Conservation (phyloP, 352 stramenopile genomes). For the Saprolegnia diclina region DNA sequence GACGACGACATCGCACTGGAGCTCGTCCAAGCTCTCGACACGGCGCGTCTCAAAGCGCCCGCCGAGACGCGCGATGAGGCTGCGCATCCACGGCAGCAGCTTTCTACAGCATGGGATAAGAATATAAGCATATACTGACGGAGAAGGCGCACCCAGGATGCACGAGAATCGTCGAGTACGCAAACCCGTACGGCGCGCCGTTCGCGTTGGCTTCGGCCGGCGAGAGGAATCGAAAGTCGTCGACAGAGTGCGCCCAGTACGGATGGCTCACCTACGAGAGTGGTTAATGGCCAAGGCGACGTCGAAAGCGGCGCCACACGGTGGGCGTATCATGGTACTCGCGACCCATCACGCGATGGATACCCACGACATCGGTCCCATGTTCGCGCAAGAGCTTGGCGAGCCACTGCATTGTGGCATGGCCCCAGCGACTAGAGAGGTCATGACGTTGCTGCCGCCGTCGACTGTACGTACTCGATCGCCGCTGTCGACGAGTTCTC, state of each 20-base stretch:
- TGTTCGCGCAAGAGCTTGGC: slow-evolving; percentile 36
- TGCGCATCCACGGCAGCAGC: slow-evolving; percentile 46
- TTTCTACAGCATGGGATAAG: slow-evolving; percentile 30
- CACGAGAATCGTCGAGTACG: slow-evolving; percentile 50
- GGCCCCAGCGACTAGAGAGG: slow-evolving; percentile 48
- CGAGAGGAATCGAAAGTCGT: slow-evolving; percentile 48
- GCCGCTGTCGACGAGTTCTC: slow-evolving; percentile 34
- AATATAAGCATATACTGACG: not conserved
- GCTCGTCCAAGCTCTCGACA: slow-evolving; percentile 34
- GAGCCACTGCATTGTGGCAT: slow-evolving; percentile 58
- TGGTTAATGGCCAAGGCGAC: not conserved
- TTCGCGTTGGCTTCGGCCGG: slow-evolving; percentile 35
- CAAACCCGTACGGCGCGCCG: slow-evolving; percentile 39
- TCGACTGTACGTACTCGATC: slow-evolving; percentile 33
- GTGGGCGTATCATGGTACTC: slow-evolving; percentile 29
- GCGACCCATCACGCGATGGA: slow-evolving; percentile 47
- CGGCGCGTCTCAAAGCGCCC: slow-evolving; percentile 47
- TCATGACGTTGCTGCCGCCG: not conserved
- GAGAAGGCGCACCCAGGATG: not conserved
- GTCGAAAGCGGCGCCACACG: not conserved
- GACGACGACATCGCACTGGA: slow-evolving; percentile 49
- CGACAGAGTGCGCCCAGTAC: slow-evolving; percentile 64
- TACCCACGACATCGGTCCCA: slow-evolving; percentile 37
- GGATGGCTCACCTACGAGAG: slow-evolving; percentile 31
- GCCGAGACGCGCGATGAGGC: slow-evolving; percentile 41